phyloP scores from a whole-genome alignment of 176 grass and related monocot genomes.

The Elymus sibiricus region DNA sequence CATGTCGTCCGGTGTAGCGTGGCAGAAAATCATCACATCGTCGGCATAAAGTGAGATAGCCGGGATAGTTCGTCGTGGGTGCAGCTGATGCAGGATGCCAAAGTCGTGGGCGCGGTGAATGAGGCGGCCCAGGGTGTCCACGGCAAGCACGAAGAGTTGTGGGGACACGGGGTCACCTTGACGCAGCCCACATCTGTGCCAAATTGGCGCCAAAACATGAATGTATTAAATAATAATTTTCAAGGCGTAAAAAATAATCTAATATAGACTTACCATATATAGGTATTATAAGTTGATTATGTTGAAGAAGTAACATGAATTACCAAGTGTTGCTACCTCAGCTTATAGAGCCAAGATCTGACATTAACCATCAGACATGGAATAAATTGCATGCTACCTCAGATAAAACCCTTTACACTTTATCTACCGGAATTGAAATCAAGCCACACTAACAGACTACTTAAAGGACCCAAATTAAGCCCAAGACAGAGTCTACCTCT shows the following conservation, averaged over 20 bases:
- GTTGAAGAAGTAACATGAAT: neutral
- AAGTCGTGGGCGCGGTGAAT: no score
- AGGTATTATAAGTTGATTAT: neutral
- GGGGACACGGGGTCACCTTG: no score
- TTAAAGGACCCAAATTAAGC: neutral
- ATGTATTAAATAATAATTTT: neutral
- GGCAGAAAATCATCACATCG: no score
- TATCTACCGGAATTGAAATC: neutral
- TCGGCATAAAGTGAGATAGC: no score
- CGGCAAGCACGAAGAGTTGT: no score
- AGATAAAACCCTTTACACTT: neutral
- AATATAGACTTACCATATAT: no score
- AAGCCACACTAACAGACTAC: neutral
- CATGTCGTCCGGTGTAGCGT: no score
- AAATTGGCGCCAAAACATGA: neutral
- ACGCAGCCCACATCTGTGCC: no score
- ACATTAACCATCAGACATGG: neutral
- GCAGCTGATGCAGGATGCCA: no score
- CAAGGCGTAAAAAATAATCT: neutral
- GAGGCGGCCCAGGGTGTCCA: no score
- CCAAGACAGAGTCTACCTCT: neutral
- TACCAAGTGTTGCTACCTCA: neutral
- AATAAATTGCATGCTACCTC: neutral
- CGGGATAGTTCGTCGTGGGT: no score
- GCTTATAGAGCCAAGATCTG: neutral